Evolutionary conservation across 1,284 basidiomycete species (phyloP).

Genomic region (Trichosporon sp.): DNA sequence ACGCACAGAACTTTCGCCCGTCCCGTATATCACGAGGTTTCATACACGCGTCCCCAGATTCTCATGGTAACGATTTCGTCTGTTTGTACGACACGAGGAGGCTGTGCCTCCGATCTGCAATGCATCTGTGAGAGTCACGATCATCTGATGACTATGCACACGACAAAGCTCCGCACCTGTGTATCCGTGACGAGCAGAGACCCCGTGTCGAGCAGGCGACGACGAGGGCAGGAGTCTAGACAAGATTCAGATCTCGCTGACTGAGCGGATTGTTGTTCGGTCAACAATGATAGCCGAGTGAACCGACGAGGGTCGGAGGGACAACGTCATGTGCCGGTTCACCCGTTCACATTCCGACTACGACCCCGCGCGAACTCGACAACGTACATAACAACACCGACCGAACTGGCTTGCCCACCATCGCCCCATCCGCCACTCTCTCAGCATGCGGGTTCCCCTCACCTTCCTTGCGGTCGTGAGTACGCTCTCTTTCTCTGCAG

Average conservation of each 20-base stretch:
- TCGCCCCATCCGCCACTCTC: background rate
- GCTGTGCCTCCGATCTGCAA: no score
- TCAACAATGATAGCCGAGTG: background rate
- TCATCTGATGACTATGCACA: no score
- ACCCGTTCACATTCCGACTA: background rate
- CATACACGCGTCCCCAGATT: no score
- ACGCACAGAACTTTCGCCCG: no score
- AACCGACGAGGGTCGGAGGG: background rate
- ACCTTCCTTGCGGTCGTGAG: conserved; percentile 14
- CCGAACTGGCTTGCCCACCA: background rate
- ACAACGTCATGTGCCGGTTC: background rate
- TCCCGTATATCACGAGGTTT: no score
- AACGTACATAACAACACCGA: background rate
- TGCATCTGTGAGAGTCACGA: background rate
- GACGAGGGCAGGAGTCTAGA: no score
- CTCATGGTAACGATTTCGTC: no score
- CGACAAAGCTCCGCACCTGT: no score
- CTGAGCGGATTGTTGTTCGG: background rate
- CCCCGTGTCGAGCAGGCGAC: no score
- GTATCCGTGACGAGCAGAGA: no score
- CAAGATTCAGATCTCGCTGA: background rate
- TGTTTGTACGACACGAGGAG: no score
- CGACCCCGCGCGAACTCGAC: no score
- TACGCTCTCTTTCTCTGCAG: background rate
- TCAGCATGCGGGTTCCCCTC: background rate